A percentile compares a stretch with the other conserved stretches of the same genome.
phyloP scores from a whole-genome alignment of 768 basidiomycete genomes.

The Chalciporus piperatus region DNA sequence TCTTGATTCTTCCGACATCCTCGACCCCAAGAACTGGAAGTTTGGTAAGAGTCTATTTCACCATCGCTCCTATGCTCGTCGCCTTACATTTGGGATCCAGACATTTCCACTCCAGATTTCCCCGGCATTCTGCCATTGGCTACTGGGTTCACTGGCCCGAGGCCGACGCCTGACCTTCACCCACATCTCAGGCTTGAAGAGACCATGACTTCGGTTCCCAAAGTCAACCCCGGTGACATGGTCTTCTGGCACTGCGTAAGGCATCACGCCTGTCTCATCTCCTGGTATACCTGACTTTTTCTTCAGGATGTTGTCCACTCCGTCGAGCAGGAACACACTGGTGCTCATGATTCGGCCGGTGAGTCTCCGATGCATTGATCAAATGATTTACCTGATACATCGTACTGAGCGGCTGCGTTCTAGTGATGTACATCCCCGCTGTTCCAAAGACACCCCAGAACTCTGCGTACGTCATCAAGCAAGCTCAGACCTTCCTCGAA shows the following conservation, averaged over 20 bases:
- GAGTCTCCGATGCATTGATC: slow-evolving; percentile 2
- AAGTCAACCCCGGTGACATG: slow-evolving; percentile 72
- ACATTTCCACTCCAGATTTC: slow-evolving; percentile 47
- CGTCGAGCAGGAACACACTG: slow-evolving; percentile 50
- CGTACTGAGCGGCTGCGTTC: not conserved
- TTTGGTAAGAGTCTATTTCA: slow-evolving; percentile 35
- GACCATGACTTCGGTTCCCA: slow-evolving; percentile 70
- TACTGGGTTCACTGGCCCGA: slow-evolving; percentile 37
- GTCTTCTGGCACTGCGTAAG: slow-evolving; percentile 74
- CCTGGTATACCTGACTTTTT: slow-evolving; percentile 1
- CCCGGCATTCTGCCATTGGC: slow-evolving; percentile 35
- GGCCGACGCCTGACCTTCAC: slow-evolving; percentile 53
- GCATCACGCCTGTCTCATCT: not conserved
- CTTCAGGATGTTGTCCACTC: slow-evolving; percentile 44
- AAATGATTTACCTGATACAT: not conserved
- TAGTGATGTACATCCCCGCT: slow-evolving; percentile 79
- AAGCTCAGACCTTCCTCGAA: slow-evolving; percentile 57
- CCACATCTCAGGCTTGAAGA: slow-evolving; percentile 63
- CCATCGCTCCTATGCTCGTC: slow-evolving; percentile 20
- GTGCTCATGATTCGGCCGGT: slow-evolving; percentile 56
- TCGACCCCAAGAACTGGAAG: slow-evolving; percentile 52
- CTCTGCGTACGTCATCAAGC: slow-evolving; percentile 56
- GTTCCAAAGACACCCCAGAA: slow-evolving; percentile 65
- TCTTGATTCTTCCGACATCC: slow-evolving; percentile 39
- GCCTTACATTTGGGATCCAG: slow-evolving; percentile 26